Conservation (phyloP, 108 stramenopile species). For the Cyclotella baltica region DNA sequence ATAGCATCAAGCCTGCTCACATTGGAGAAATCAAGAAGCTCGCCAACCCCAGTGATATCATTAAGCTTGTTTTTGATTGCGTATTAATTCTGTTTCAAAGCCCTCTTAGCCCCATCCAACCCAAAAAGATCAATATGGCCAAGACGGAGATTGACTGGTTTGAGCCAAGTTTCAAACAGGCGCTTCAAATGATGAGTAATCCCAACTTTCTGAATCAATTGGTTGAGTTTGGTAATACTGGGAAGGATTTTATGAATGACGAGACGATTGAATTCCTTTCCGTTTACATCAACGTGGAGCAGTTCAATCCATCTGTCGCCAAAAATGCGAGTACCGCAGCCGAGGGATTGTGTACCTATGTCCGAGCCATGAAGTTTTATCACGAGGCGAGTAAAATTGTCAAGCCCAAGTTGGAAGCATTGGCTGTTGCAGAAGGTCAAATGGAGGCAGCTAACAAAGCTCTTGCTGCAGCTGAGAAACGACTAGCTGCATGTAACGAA, state of each 20-base stretch:
- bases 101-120: slow-evolving; percentile 63
- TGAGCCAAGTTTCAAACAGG: slow-evolving; percentile 88
- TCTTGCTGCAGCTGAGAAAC: slow-evolving; percentile 73
- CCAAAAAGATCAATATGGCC: slow-evolving; percentile 71
- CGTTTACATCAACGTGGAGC: slow-evolving; percentile 83
- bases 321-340: slow-evolving; percentile 89
- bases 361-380: slow-evolving; percentile 90
- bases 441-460: slow-evolving; percentile 89
- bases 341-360: slow-evolving; percentile 91
- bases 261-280: slow-evolving; percentile 92
- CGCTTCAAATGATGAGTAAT: slow-evolving; percentile 78
- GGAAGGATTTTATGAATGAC: slow-evolving; percentile 90
- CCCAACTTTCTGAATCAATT: slow-evolving; percentile 80
- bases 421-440: slow-evolving; percentile 80
- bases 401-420: slow-evolving; percentile 94
- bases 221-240: slow-evolving; percentile 79
- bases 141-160: slow-evolving; percentile 86
- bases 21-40: slow-evolving; percentile 91
- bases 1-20: slow-evolving; percentile 87
- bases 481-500: slow-evolving; percentile 73
- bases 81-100: slow-evolving; percentile 85
- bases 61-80: slow-evolving; percentile 92
- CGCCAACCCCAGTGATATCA: slow-evolving; percentile 87
- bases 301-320: slow-evolving; percentile 76
- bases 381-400: slow-evolving; percentile 93